A percentile compares a stretch with the other conserved stretches of the same genome.
phyloP scores from a whole-genome alignment of 2,329 filamentous ascomycete genomes.

The Graphilbum fragrans region DNA sequence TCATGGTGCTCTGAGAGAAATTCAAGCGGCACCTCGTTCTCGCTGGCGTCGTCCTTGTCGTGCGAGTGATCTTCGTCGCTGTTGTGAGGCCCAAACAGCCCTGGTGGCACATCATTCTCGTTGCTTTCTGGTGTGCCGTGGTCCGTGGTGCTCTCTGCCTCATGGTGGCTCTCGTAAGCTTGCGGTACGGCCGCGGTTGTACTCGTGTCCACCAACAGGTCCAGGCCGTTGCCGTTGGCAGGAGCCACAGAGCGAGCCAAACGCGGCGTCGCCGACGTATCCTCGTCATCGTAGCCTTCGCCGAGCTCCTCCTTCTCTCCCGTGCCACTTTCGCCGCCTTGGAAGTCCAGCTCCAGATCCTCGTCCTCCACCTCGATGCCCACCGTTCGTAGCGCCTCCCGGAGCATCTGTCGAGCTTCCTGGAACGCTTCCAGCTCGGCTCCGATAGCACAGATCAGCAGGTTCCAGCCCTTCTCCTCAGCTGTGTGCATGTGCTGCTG shows the following conservation, averaged over 20 bases:
- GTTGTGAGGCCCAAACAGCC: slow-evolving; percentile 23
- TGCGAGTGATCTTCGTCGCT: slow-evolving; percentile 7
- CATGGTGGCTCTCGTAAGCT: slow-evolving; percentile 4
- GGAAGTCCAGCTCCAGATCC: too few species aligned
- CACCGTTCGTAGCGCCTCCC: slow-evolving; percentile 16
- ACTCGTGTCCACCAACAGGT: slow-evolving; percentile 2
- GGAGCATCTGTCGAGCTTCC: slow-evolving; percentile 18
- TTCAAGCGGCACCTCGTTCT: slow-evolving; percentile 38
- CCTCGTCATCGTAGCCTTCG: slow-evolving; percentile 2
- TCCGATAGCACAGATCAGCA: slow-evolving; percentile 63
- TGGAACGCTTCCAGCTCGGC: slow-evolving; percentile 35
- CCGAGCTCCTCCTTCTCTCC: background rate
- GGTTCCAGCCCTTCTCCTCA: slow-evolving; percentile 55
- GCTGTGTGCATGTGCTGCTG: slow-evolving; percentile 41
- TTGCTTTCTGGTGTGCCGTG: slow-evolving; percentile 16
- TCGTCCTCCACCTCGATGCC: slow-evolving; percentile 17
- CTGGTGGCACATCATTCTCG: slow-evolving; percentile 29
- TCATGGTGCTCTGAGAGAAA: slow-evolving; percentile 33
- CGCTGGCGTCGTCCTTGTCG: slow-evolving; percentile 21
- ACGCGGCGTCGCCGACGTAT: slow-evolving; percentile 12
- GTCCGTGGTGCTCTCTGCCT: slow-evolving; percentile 8
- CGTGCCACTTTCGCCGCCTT: background rate
- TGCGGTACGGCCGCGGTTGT: background rate
- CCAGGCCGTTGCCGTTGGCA: slow-evolving; percentile 5
- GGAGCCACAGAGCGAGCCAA: slow-evolving; percentile 21